Evolutionary conservation across 805 yeast genomes (phyloP).

Genomic region (Priceomyces fermenticarens): DNA sequence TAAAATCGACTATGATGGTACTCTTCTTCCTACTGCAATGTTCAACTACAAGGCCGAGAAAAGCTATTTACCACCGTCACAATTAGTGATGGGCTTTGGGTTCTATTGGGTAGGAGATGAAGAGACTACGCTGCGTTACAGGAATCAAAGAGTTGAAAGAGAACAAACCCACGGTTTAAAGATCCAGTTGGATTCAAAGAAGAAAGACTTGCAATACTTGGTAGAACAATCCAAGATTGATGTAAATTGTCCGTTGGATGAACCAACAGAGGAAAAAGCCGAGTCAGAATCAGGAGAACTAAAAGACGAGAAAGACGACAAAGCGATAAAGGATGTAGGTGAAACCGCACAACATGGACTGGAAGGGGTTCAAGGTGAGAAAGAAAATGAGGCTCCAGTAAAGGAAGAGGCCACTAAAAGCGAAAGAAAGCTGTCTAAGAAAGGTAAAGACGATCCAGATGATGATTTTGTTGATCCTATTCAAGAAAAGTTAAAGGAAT

Average conservation of each 20-base stretch:
- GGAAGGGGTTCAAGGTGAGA: not conserved
- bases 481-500: constrained; percentile 7
- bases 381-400: not conserved
- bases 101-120: constrained; percentile 70
- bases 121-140: constrained; percentile 40
- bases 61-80: constrained; percentile 71
- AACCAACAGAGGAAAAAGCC: not conserved
- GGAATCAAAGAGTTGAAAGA: constrained; percentile 23
- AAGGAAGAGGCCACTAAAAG: not conserved
- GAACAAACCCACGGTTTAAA: constrained; percentile 39
- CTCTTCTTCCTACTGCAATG: constrained; percentile 58
- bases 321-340: not conserved
- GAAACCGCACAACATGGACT: not conserved
- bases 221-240: no score
- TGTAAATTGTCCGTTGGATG: not conserved
- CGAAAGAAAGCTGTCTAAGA: not conserved
- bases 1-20: constrained; percentile 62
- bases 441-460: not conserved
- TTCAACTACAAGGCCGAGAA: constrained; percentile 56
- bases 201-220: constrained; percentile 20
- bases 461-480: constrained; percentile 13
- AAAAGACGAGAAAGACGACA: not conserved
- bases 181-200: constrained; percentile 32
- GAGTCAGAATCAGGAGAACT: not conserved
- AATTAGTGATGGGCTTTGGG: constrained; percentile 86